Evolutionary conservation across 1,284 basidiomycete species (phyloP).

Genomic region (Singerocomus inundabilis): DNA sequence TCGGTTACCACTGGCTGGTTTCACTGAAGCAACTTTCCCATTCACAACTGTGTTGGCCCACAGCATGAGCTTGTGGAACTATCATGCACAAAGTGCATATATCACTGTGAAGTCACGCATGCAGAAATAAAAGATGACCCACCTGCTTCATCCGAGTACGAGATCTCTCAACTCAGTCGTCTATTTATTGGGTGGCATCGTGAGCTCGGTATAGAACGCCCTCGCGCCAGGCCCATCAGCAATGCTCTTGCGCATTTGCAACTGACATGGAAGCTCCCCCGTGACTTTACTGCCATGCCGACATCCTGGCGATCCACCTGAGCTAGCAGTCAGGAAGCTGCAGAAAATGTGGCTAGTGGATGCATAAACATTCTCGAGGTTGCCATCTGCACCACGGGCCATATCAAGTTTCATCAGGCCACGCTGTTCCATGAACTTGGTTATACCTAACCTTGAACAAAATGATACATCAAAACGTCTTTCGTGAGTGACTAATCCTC

Average conservation of each 20-base stretch:
- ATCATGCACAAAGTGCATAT: slow-evolving; percentile 5
- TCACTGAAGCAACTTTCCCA: slow-evolving; percentile 63
- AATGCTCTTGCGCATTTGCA: slow-evolving; percentile 81
- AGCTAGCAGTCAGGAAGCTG: background rate
- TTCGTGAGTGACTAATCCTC: background rate
- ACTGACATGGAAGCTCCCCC: slow-evolving; percentile 70
- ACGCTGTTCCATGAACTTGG: slow-evolving; percentile 68
- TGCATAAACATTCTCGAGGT: slow-evolving; percentile 64
- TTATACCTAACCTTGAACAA: slow-evolving; percentile 68
- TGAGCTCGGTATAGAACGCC: slow-evolving; percentile 71
- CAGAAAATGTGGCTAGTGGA: background rate
- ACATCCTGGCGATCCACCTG: slow-evolving; percentile 72
- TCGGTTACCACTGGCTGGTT: too few species aligned
- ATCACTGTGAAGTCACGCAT: background rate
- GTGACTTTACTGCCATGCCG: slow-evolving; percentile 59
- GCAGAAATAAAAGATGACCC: slow-evolving; percentile 23
- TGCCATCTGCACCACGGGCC: slow-evolving; percentile 53
- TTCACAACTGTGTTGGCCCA: slow-evolving; percentile 75
- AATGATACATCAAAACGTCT: background rate
- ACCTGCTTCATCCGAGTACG: slow-evolving; percentile 78
- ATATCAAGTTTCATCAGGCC: slow-evolving; percentile 74
- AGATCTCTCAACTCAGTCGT: slow-evolving; percentile 71
- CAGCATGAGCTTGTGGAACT: slow-evolving; percentile 81
- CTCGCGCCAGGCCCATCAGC: slow-evolving; percentile 77
- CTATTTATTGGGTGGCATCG: slow-evolving; percentile 70